Base-by-base conservation (phyloP, 2,329 filamentous ascomycete species). In the Trichoderma oligosporum region DNA sequence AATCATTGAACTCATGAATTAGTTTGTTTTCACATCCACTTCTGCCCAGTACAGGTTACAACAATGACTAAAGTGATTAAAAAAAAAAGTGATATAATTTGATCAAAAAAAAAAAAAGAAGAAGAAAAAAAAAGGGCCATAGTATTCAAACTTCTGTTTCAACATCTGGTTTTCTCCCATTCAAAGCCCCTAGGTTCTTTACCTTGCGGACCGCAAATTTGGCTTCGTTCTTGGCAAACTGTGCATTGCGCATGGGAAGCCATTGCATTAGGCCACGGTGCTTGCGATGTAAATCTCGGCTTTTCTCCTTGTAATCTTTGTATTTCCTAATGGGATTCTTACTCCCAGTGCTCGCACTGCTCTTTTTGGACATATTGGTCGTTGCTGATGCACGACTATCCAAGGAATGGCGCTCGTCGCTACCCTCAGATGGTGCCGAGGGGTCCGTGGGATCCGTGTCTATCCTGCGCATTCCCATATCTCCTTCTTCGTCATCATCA, bases 231-330 rank as follows among this genome's bases (percentile, higher is more conserved):
- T 94, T 96, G 41, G 87, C 92, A 70, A 97, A 97, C 63, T 86
- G 84, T 20, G 84, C 78, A 68, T 96, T 96, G 38, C 93, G 81
- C 69, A 92, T 88, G 0, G 93, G 92, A 67, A 86, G 89, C 91
- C 92, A 97, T 71, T 97, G 93, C 90, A 97, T 96, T 68, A 96
- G 67, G 0, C 93, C 93, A 9, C 92, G 81, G 64, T 97, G 91
- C 74, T 92, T 91, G 0, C 92, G 83, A 70, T 92, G 87, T 69
- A 97, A 79, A 44, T 88, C 85, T 61, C 87, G 84, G 68, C 86
- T 90, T 61, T 84, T 81, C 57, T 78, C 78, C 65, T 84, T 85
- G 69, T 87, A 84, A 20, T 86, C 80, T 68, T 85, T 85, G 67
- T 80, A 78, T 63, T 80, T 76, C 63, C 77, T 77, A 59, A 83